Conservation (phyloP, 176 grass and related monocot species). For the Thinopyrum elongatum region DNA sequence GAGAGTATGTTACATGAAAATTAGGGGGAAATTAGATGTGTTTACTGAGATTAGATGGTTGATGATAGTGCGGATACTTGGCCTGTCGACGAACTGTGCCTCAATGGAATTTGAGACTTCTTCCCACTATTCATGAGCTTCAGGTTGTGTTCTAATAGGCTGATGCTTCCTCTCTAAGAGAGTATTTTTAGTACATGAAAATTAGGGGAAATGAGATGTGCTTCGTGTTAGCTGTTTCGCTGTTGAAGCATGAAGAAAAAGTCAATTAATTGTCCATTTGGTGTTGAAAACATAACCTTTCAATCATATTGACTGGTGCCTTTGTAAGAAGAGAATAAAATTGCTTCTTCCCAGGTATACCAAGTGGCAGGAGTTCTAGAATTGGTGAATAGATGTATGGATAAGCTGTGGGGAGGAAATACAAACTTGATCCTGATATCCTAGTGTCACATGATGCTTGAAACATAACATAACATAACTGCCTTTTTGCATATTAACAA, state of each 20-base stretch:
- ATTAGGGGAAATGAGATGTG: neutral
- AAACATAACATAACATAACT: neutral
- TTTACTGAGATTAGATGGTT: neutral
- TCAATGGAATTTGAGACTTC: neutral
- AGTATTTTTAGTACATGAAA: neutral
- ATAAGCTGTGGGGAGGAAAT: neutral
- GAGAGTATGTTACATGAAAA: neutral
- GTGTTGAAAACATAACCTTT: neutral
- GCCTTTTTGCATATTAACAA: neutral
- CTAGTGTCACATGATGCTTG: neutral
- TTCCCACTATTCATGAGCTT: neutral
- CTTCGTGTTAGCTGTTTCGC: neutral
- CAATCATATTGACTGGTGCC: neutral
- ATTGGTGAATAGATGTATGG: slow-evolving; percentile 2
- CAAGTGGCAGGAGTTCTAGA: neutral
- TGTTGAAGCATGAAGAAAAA: neutral
- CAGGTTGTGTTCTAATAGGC: neutral
- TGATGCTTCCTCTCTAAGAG: neutral
- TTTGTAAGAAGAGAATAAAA: neutral
- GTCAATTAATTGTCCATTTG: neutral
- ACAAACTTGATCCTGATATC: neutral
- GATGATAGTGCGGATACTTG: neutral
- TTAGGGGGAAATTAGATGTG: neutral
- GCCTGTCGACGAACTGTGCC: neutral
- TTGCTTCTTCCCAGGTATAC: neutral